These are phyloP conservation scores for Dillenia turbinata DNA, from an alignment of 164 flowering plant genomes.

Conservation along the genomic window DNA sequence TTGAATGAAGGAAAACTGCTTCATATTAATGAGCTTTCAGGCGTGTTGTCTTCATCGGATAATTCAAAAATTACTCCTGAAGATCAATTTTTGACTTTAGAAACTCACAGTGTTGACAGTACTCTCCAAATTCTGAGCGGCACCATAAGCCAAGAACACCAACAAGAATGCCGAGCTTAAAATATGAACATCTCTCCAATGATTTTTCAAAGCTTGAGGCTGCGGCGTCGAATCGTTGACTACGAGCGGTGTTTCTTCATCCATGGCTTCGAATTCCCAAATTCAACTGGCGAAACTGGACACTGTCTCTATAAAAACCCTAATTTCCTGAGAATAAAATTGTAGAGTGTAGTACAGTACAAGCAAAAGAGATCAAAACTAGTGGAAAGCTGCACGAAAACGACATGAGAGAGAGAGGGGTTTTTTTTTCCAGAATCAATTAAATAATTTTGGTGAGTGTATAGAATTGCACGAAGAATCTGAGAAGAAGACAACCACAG, in stretches of 20 bases:
- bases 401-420: no score
- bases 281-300: no score
- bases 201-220: conserved; percentile 20
- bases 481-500: no score
- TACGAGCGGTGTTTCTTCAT: conserved; percentile 50
- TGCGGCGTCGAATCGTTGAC: conserved; percentile 10
- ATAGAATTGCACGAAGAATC: no score
- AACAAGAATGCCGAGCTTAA: conserved; percentile 72
- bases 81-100: background rate
- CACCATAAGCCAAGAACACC: conserved; percentile 82
- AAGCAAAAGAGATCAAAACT: no score
- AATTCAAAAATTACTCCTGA: background rate
- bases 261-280: conserved; percentile 18
- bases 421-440: no score
- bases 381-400: no score
- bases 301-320: no score
- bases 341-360: no score
- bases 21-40: no score
- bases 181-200: conserved; percentile 67
- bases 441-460: no score
- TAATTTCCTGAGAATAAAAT: no score
- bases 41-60: background rate
- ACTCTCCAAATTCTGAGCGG: conserved; percentile 88
- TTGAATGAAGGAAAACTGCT: background rate
- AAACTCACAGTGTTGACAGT: conserved; percentile 68